A percentile compares a stretch with the other conserved stretches of the same genome.
These are phyloP conservation scores for Chlamydomonas sphaeroides DNA, from an alignment of 139 green algal genomes.

Conservation along the genomic window DNA sequence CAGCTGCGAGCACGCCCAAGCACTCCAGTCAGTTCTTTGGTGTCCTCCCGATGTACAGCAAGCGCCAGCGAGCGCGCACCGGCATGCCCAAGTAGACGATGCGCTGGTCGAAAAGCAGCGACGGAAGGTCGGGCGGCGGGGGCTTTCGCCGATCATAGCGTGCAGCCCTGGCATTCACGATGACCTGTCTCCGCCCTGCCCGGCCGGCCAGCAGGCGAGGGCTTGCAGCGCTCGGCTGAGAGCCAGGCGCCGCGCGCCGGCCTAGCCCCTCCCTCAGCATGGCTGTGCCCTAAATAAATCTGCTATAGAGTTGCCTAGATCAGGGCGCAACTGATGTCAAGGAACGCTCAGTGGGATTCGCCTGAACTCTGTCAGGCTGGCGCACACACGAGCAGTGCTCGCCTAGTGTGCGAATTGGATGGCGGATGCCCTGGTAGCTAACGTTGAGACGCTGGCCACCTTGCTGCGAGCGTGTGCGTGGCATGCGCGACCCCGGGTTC, in stretches of 20 bases:
- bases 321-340: background rate
- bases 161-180: conserved; percentile 43
- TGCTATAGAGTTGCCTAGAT: background rate
- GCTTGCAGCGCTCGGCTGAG: background rate
- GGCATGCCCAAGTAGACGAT: conserved; percentile 99
- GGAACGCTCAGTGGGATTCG: too few species aligned
- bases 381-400: too few species aligned
- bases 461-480: too few species aligned
- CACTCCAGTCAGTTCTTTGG: too few species aligned
- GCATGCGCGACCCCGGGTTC: too few species aligned
- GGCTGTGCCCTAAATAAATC: background rate
- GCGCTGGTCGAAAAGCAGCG: conserved; percentile 93
- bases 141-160: conserved; percentile 59
- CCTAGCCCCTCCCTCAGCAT: conserved; percentile 35
- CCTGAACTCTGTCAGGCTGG: too few species aligned
- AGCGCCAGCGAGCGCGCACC: conserved; percentile 43
- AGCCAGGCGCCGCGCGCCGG: conserved; percentile 1
- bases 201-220: background rate
- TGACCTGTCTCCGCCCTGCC: conserved; percentile 16
- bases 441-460: too few species aligned
- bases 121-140: conserved; percentile 96
- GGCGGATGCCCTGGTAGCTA: too few species aligned
- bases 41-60: too few species aligned
- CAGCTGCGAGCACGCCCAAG: conserved; percentile 84
- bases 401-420: too few species aligned